Percentiles rank a stretch among this genome's conserved stretches.
Conservation (phyloP, 75 land plant genomes). For the Ceratopteris richardii region DNA sequence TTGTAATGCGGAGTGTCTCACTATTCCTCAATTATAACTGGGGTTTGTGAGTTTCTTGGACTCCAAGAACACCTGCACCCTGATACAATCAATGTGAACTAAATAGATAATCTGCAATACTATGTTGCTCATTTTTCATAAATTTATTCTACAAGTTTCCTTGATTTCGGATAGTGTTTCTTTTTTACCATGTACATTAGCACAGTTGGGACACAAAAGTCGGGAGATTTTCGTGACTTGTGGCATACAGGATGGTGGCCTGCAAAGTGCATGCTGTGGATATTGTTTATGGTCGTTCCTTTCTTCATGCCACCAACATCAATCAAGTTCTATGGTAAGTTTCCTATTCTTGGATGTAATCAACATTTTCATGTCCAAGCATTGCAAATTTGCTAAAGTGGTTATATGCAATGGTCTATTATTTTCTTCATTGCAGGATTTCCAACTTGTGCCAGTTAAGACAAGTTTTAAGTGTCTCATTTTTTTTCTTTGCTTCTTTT, state of each 20-base stretch:
- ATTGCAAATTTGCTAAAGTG: no score
- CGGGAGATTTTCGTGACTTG: slow-evolving; percentile 33
- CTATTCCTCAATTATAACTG: no score
- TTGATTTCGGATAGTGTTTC: slow-evolving; percentile 30
- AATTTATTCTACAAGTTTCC: slow-evolving; percentile 5
- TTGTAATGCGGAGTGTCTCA: no score
- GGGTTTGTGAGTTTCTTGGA: no score
- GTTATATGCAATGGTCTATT: no score
- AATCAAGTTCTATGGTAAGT: slow-evolving; percentile 69
- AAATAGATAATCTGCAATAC: no score
- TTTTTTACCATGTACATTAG: slow-evolving; percentile 74
- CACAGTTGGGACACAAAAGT: slow-evolving; percentile 60
- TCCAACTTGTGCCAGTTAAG: no score
- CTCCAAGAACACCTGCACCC: no score
- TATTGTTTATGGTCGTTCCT: slow-evolving; percentile 42
- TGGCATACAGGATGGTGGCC: slow-evolving; percentile 99
- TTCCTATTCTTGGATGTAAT: not conserved
- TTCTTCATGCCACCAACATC: slow-evolving; percentile 65
- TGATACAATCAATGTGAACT: no score
- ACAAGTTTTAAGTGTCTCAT: slow-evolving; percentile 3
- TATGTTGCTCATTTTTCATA: no score
- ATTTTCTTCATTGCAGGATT: no score
- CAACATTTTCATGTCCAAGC: not conserved
- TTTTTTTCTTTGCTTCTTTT: not conserved
- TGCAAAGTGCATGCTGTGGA: slow-evolving; percentile 55